Evolutionary conservation across 2,329 filamentous ascomycete genomes (phyloP).

Genomic region (Plenodomus biglobosus): DNA sequence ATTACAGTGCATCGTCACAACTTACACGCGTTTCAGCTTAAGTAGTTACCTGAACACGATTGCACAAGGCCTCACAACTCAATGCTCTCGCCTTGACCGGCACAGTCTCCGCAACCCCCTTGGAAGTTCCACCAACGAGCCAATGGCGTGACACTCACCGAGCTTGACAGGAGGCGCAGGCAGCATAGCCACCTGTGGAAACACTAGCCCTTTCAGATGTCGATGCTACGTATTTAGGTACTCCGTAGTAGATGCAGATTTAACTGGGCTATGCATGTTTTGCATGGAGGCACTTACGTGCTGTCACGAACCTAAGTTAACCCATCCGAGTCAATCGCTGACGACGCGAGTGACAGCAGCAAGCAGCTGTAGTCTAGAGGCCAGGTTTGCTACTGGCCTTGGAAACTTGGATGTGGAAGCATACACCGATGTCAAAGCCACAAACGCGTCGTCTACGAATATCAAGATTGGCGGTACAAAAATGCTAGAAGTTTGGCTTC

Average conservation of each 20-base stretch:
- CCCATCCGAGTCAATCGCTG: too few species aligned
- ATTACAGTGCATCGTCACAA: too few species aligned
- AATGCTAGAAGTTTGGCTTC: constrained; percentile 10
- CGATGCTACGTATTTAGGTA: too few species aligned
- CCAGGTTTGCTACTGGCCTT: constrained; percentile 11
- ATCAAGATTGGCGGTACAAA: constrained; percentile 10
- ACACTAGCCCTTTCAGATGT: constrained; percentile 11
- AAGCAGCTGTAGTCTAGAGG: constrained; percentile 8
- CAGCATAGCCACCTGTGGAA: constrained; percentile 11
- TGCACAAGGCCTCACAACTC: not conserved
- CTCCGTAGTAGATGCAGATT: constrained; percentile 15
- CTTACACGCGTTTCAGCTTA: not conserved
- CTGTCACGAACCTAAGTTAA: too few species aligned
- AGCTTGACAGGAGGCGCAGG: constrained; percentile 8
- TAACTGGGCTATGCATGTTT: constrained; percentile 9
- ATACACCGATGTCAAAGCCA: constrained; percentile 11
- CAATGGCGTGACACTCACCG: constrained; percentile 5
- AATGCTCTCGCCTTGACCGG: constrained; percentile 5
- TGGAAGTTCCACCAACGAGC: not conserved
- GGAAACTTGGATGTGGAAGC: constrained; percentile 3
- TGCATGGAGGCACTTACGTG: constrained; percentile 15
- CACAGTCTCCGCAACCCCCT: constrained; percentile 5
- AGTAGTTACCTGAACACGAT: constrained; percentile 1
- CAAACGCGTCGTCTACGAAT: constrained; percentile 6
- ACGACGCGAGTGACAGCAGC: constrained; percentile 14